Evolutionary conservation across 192 early-diverging fungal genomes (phyloP).

Genomic region (Gamsiella multidivaricata): DNA sequence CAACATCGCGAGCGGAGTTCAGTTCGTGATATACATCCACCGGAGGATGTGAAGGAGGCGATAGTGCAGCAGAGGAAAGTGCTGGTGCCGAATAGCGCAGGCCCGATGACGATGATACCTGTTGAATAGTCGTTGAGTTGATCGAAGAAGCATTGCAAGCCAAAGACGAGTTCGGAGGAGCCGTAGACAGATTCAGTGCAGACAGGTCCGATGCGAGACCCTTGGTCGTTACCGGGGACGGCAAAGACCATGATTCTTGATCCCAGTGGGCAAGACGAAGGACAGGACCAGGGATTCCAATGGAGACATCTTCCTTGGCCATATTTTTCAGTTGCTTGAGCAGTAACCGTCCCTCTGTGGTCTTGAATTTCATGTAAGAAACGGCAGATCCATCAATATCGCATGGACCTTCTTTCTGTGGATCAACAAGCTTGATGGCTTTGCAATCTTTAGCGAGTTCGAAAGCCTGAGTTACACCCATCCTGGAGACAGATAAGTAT

Average conservation of each 20-base stretch:
- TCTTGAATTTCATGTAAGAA: slow-evolving; percentile 25
- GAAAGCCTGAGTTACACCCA: slow-evolving; percentile 22
- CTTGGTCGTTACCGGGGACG: slow-evolving; percentile 10
- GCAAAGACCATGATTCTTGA: slow-evolving; percentile 28
- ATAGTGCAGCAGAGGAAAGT: slow-evolving; percentile 6
- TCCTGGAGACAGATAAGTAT: slow-evolving; percentile 17
- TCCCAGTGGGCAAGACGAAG: slow-evolving; percentile 18
- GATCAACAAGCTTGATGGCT: slow-evolving; percentile 34
- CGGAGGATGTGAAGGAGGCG: no score
- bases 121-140: slow-evolving; percentile 10
- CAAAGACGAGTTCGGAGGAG: slow-evolving; percentile 11
- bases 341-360: no score
- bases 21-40: slow-evolving; percentile 18
- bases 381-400: slow-evolving; percentile 29
- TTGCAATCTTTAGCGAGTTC: slow-evolving; percentile 11
- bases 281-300: slow-evolving; percentile 11
- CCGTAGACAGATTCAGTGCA: slow-evolving; percentile 12
- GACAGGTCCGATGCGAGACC: slow-evolving; percentile 11
- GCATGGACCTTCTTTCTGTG: slow-evolving; percentile 23
- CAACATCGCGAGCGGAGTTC: slow-evolving; percentile 27
- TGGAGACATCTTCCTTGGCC: slow-evolving; percentile 27
- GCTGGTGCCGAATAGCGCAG: slow-evolving; percentile 6
- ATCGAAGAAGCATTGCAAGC: slow-evolving; percentile 12
- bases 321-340: slow-evolving; percentile 23
- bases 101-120: slow-evolving; percentile 6